Percentiles rank a stretch among this genome's conserved stretches.
Evolutionary conservation across 2,329 filamentous ascomycete genomes (phyloP).

Genomic region (Kalmusia sp.): DNA sequence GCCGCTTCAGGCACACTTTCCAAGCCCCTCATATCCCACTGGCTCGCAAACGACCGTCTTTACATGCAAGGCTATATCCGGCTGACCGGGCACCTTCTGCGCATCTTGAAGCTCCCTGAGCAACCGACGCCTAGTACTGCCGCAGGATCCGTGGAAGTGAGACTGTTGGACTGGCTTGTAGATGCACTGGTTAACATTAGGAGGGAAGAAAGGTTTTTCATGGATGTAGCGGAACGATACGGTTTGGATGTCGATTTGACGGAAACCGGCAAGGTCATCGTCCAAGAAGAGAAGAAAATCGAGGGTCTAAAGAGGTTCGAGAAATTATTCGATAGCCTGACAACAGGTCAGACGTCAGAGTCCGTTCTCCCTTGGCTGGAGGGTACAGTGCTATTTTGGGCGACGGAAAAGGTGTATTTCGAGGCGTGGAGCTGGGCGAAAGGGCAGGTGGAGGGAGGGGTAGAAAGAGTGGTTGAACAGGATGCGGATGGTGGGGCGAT

Average conservation of each 20-base stretch:
- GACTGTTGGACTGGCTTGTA: slow-evolving; percentile 40
- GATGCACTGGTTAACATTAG: slow-evolving; percentile 40
- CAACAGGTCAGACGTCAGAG: slow-evolving; percentile 5
- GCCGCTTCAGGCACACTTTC: slow-evolving; percentile 40
- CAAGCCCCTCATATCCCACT: slow-evolving; percentile 37
- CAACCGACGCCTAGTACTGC: slow-evolving; percentile 20
- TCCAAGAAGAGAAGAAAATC: slow-evolving; percentile 25
- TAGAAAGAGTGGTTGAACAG: slow-evolving; percentile 20
- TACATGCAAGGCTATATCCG: slow-evolving; percentile 43
- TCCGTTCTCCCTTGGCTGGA: slow-evolving; percentile 39
- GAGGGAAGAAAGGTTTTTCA: slow-evolving; percentile 39
- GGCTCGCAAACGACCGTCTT: slow-evolving; percentile 43
- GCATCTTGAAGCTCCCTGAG: slow-evolving; percentile 19
- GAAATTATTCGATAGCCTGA: slow-evolving; percentile 28
- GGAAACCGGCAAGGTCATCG: background rate
- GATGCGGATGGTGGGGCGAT: slow-evolving; percentile 71
- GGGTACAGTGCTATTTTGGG: slow-evolving; percentile 40
- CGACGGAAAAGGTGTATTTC: slow-evolving; percentile 44
- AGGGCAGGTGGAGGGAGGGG: slow-evolving; percentile 16
- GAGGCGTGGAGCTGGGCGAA: slow-evolving; percentile 44
- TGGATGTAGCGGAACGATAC: slow-evolving; percentile 38
- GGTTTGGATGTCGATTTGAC: slow-evolving; percentile 27
- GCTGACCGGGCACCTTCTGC: slow-evolving; percentile 31
- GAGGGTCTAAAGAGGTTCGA: slow-evolving; percentile 40
- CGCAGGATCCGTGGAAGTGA: slow-evolving; percentile 23